Base-by-base conservation (phyloP, 2,329 filamentous ascomycete genomes). In the Phyllosticta capitalensis region DNA sequence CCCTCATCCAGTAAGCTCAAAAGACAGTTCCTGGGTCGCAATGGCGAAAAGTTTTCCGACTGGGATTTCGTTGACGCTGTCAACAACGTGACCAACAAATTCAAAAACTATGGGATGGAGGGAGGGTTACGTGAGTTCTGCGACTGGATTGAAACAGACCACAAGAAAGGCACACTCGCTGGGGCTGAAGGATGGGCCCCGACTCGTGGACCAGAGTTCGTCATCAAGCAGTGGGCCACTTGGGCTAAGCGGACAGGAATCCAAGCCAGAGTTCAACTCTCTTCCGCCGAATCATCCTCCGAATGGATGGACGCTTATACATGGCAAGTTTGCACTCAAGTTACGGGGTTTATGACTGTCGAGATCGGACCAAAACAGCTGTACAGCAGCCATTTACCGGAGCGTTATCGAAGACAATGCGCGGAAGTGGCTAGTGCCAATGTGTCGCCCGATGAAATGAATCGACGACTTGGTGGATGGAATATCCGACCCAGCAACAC, bases 381-480 rank as follows among this genome's bases (percentile, higher is more conserved):
- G 24, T 26, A 4, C 24, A 26, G 24, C 24, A 4, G 4, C 24
- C 24, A 26, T 7, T 26, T 26, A 4, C 3, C 24, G 24, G 24
- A 3, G 24, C 7, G n/a, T 26, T 26, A 26, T 3, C 24, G 7
- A 26, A 26, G 24, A 26, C 7, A 3, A 4, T 26, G 24, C 7
- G 24, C 24, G 24, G 7, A 26, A 26, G 24, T 26, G 24, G 24
- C 45, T 20, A 49, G 45, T 20, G 45, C 19, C 61, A 1, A 77
- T 80, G 61, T 14, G 1, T 17, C 30, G 5, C 65, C 66, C 48
- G 69, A 67, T 0, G 67, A 45, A 17, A 45, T 17, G 17, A 45
- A 82, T 82, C 65, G 58, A 61, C 5, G 58, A 73, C 57, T 78
- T 38, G 78, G 79, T 22, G 80, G 80, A 56, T 82, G 79, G 79